Evolutionary conservation across 2,329 filamentous ascomycete species (phyloP).

Genomic region (Stylonectria norvegica): DNA sequence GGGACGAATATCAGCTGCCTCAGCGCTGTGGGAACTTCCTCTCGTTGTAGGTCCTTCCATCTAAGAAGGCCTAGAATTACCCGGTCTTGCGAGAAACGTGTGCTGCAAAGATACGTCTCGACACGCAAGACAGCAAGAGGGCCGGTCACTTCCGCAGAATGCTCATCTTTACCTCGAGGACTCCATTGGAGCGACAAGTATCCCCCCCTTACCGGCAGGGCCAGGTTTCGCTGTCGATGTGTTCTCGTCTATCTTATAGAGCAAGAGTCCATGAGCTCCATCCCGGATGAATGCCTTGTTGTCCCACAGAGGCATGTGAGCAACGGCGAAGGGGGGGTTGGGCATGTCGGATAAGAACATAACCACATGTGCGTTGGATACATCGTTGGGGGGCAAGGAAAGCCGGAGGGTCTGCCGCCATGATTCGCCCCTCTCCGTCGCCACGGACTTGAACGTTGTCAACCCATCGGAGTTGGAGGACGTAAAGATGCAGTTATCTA

Average conservation of each 20-base stretch:
- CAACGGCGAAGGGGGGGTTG: constrained; percentile 83
- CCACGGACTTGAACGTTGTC: constrained; percentile 85
- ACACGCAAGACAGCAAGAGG: constrained; percentile 76
- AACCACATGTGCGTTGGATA: constrained; percentile 78
- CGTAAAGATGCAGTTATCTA: constrained; percentile 83
- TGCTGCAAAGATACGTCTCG: constrained; percentile 89
- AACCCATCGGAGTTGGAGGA: constrained; percentile 75
- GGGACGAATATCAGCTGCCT: constrained; percentile 88
- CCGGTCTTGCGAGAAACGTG: constrained; percentile 88
- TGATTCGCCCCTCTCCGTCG: constrained; percentile 70
- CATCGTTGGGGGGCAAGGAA: constrained; percentile 73
- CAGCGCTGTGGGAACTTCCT: constrained; percentile 69
- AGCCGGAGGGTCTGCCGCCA: constrained; percentile 91
- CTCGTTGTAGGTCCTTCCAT: constrained; percentile 74
- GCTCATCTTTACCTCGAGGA: constrained; percentile 61
- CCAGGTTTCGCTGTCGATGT: constrained; percentile 66
- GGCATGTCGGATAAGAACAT: constrained; percentile 87
- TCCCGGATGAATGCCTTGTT: constrained; percentile 86
- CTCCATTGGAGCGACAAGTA: constrained; percentile 85
- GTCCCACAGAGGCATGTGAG: constrained; percentile 92
- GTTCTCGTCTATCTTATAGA: constrained; percentile 90
- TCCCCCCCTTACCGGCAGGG: constrained; percentile 70
- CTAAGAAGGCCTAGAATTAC: constrained; percentile 77
- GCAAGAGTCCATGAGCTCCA: constrained; percentile 72
- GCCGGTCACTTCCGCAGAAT: constrained; percentile 71